Base-by-base conservation (phyloP, 169 alveolate species). In the Plasmodium vinckei region DNA sequence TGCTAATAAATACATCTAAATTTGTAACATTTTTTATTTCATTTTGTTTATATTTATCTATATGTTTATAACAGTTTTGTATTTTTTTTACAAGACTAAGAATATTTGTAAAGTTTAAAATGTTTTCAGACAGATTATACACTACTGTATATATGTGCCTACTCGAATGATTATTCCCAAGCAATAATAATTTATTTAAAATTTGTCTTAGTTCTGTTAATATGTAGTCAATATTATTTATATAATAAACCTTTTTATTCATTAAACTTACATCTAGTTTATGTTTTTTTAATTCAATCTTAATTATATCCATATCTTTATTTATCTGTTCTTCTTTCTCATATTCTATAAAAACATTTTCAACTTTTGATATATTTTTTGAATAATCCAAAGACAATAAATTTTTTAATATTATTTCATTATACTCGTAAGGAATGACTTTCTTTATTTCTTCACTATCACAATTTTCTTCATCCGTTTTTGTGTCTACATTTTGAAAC, bases 261-360 rank as follows among this genome's bases (percentile, higher is more conserved):
- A 57, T 69, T 6, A 77, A 68, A 23, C 60, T 47, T 5, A 77
- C 69, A 46, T 77, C 88, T 10, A 77, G 9, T 57, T 77, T 77
- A 57, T 63, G 44, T 7, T 77, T 77, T 59, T 63, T 77, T 19
- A 77, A 56, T 6, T 1, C 9, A 2, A 1, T 57, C 13, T 51
- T 77, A 7, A 77, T 17, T 5, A 1, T n/a, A 4, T 77, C 77
- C 25, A 77, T 21, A 5, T 65, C 25, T 33, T 44, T 79, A 25
- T 77, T 77, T 21, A 77, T 77, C 33, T 63, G 63, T 51, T 77
- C 49, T 51, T 77, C 88, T 46, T 64, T 77, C 33, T 49, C 88
- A 9, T 49, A 77, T n/a, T 77, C 77, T n/a, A 49, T 27, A 46
- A 68, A 77, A 7, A 77, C 63, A 19, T 61, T 27, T 15, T 77